A percentile compares a stretch with the other conserved stretches of the same genome.
Conservation (phyloP, 2,329 filamentous ascomycete species). For the Exophiala oligosperma region DNA sequence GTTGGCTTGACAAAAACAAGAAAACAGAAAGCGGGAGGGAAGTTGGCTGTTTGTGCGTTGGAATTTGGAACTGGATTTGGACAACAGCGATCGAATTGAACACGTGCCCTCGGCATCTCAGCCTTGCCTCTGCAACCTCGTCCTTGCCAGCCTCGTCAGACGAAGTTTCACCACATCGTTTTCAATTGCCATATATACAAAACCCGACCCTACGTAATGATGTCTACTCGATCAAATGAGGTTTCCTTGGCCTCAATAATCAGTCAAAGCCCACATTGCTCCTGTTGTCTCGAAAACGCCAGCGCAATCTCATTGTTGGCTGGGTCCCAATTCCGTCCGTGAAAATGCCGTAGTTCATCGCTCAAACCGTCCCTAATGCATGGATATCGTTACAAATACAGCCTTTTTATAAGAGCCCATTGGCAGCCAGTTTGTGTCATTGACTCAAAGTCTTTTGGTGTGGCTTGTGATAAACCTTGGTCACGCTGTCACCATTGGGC, state of each 20-base stretch:
- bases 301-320: background rate
- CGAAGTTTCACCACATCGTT: background rate
- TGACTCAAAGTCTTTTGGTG: conserved; percentile 23
- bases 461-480: conserved; percentile 22
- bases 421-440: conserved; percentile 9
- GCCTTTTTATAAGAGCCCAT: background rate
- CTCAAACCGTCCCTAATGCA: conserved; percentile 27
- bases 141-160: background rate
- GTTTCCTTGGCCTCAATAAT: background rate
- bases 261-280: background rate
- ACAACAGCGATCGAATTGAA: background rate
- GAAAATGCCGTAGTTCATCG: conserved; percentile 22
- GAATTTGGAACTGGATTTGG: background rate
- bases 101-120: background rate
- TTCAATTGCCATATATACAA: background rate
- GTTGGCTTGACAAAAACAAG: background rate
- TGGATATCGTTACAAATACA: conserved; percentile 29
- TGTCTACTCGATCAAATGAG: background rate
- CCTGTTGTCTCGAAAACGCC: background rate
- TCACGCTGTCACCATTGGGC: conserved; percentile 14
- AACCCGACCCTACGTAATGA: background rate
- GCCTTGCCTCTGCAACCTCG: background rate
- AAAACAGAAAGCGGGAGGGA: background rate
- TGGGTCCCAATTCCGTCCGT: conserved; percentile 1
- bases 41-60: background rate